These are phyloP conservation scores for Pseudonitzschia delicatissima DNA, from an alignment of 108 stramenopile genomes.

Conservation along the genomic window DNA sequence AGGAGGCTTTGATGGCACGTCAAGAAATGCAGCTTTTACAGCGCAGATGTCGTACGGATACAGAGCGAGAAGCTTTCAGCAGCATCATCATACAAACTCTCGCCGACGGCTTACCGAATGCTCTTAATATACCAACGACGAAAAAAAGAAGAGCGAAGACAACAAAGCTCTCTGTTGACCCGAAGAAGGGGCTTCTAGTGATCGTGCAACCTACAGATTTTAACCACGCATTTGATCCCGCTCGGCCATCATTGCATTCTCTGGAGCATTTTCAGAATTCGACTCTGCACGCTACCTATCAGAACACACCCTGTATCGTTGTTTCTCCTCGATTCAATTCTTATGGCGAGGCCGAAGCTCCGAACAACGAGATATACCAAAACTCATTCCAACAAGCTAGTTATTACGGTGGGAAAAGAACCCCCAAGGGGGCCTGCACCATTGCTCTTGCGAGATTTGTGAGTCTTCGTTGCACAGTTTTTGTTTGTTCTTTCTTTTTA, in stretches of 20 bases:
- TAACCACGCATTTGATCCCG: conserved; percentile 42
- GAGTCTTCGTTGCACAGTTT: not conserved
- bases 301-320: conserved; percentile 47
- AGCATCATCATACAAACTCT: conserved; percentile 38
- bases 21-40: conserved; percentile 32
- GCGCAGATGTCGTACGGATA: not conserved
- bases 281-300: conserved; percentile 43
- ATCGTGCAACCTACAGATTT: conserved; percentile 69
- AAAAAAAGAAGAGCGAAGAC: conserved; percentile 20
- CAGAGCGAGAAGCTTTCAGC: conserved; percentile 28
- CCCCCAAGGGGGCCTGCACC: conserved; percentile 70
- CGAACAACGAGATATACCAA: conserved; percentile 50
- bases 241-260: conserved; percentile 28
- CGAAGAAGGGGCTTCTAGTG: conserved; percentile 40
- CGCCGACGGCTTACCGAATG: conserved; percentile 37
- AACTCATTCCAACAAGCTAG: conserved; percentile 40
- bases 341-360: conserved; percentile 21
- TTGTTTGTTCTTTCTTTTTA: not conserved
- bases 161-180: conserved; percentile 17
- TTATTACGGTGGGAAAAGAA: conserved; percentile 63
- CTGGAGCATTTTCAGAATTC: conserved; percentile 40
- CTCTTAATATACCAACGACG: not conserved
- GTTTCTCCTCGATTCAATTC: conserved; percentile 62
- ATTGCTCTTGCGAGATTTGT: conserved; percentile 70
- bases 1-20: conserved; percentile 58